Percentiles rank a stretch among this genome's conserved stretches.
phyloP scores from a whole-genome alignment of 2,329 filamentous ascomycete genomes.

The Catunica adiposa region DNA sequence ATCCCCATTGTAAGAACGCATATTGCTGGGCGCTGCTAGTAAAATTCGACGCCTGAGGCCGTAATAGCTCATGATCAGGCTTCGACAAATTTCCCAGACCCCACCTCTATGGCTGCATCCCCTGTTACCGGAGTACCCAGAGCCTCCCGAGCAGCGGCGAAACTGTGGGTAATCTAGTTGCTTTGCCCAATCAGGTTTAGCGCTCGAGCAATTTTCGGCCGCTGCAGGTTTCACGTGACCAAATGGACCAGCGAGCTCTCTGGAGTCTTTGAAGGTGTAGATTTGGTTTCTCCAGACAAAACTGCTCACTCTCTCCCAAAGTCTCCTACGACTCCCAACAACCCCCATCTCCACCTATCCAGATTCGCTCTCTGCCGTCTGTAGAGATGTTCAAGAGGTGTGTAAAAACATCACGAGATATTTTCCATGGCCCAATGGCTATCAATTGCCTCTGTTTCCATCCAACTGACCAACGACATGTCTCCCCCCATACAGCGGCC shows the following conservation, averaged over 20 bases:
- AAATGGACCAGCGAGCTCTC: conserved; percentile 13
- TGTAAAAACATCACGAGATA: conserved; percentile 26
- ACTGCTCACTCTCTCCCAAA: conserved; percentile 32
- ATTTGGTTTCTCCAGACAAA: conserved; percentile 24
- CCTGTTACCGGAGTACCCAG: conserved; percentile 13
- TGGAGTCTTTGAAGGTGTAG: conserved; percentile 14
- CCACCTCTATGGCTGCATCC: conserved; percentile 12
- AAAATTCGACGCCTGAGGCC: conserved; percentile 11
- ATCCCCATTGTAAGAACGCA: neutral
- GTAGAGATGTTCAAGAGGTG: conserved; percentile 73
- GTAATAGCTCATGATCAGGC: conserved; percentile 10
- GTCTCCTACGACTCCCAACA: conserved; percentile 31
- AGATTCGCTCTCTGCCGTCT: conserved; percentile 50
- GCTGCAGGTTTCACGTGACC: conserved; percentile 15
- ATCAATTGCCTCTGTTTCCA: conserved; percentile 35
- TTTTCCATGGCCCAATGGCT: conserved; percentile 19
- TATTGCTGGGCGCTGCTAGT: neutral
- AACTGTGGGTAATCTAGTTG: conserved; percentile 15
- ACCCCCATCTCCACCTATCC: conserved; percentile 41
- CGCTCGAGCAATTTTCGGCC: conserved; percentile 16
- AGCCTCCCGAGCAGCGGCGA: conserved; percentile 16
- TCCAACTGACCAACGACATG: conserved; percentile 14
- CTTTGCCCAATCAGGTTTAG: conserved; percentile 15
- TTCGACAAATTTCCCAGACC: conserved; percentile 14
- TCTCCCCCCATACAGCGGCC: conserved; percentile 37